Evolutionary conservation across 2,329 filamentous ascomycete species (phyloP).

Genomic region (Alternaria sp.): DNA sequence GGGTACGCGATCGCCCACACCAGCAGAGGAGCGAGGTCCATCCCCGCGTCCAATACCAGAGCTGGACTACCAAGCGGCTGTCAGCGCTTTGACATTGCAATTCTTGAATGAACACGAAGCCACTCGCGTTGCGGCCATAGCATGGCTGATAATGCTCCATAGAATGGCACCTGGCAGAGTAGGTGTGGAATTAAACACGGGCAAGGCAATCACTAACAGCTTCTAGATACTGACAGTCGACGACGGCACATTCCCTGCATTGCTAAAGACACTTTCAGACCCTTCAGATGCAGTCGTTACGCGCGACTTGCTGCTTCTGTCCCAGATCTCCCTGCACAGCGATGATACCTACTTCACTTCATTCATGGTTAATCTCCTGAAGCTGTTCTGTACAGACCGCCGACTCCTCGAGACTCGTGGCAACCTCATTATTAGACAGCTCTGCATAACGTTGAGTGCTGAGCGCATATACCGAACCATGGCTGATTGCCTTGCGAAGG

Average conservation of each 20-base stretch:
- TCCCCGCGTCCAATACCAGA: slow-evolving; percentile 62
- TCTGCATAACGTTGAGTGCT: slow-evolving; percentile 90
- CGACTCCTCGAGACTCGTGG: slow-evolving; percentile 89
- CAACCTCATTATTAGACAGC: slow-evolving; percentile 93
- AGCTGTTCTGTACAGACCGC: slow-evolving; percentile 93
- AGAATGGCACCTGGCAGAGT: slow-evolving; percentile 92
- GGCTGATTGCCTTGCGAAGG: slow-evolving; percentile 95
- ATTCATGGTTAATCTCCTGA: slow-evolving; percentile 96
- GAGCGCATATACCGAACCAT: slow-evolving; percentile 95
- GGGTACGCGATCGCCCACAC: slow-evolving; percentile 49
- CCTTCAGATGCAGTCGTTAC: slow-evolving; percentile 95
- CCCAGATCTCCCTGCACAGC: slow-evolving; percentile 94
- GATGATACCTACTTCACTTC: slow-evolving; percentile 97
- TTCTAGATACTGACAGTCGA: slow-evolving; percentile 78
- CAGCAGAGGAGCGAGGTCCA: slow-evolving; percentile 54
- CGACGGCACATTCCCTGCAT: slow-evolving; percentile 92
- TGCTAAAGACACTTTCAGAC: slow-evolving; percentile 95
- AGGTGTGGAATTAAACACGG: too few relatives aligned
- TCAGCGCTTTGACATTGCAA: slow-evolving; percentile 88
- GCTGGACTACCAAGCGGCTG: slow-evolving; percentile 94
- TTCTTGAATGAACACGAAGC: slow-evolving; percentile 98
- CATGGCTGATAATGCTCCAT: slow-evolving; percentile 98
- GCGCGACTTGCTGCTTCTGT: slow-evolving; percentile 88
- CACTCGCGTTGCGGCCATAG: slow-evolving; percentile 89
- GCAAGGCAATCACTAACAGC: slow-evolving; percentile 11